Percentiles rank a stretch among this genome's conserved stretches.
Conservation (phyloP, 805 yeast genomes). For the Candida xiaguanensis region DNA sequence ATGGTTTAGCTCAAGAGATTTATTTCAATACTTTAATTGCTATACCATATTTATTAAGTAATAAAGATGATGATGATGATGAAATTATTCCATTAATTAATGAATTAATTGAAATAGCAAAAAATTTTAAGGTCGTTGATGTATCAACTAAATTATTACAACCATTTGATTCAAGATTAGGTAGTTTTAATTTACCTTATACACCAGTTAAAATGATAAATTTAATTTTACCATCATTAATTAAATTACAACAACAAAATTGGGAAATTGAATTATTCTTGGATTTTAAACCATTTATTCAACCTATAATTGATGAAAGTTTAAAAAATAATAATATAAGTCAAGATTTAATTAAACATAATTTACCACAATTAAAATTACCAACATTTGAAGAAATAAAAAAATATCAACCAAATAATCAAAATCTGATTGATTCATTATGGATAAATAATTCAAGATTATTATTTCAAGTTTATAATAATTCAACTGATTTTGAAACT, state of each 20-base stretch:
- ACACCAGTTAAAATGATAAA: slow-evolving; percentile 46
- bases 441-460: slow-evolving; percentile 61
- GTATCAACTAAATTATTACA: slow-evolving; percentile 19
- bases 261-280: slow-evolving; percentile 41
- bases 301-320: slow-evolving; percentile 31
- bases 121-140: slow-evolving; percentile 29
- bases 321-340: slow-evolving; percentile 35
- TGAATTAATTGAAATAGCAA: slow-evolving; percentile 46
- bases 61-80: slow-evolving; percentile 31
- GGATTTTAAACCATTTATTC: slow-evolving; percentile 26
- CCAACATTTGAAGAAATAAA: slow-evolving; percentile 19
- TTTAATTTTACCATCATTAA: slow-evolving; percentile 49
- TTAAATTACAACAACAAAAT: slow-evolving; percentile 28
- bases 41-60: slow-evolving; percentile 60
- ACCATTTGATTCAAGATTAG: slow-evolving; percentile 35
- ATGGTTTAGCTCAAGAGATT: slow-evolving; percentile 64
- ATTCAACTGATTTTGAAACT: slow-evolving; percentile 58
- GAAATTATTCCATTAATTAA: slow-evolving; percentile 26
- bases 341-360: slow-evolving; percentile 35
- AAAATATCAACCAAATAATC: slow-evolving; percentile 22
- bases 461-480: slow-evolving; percentile 57
- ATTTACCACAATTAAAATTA: slow-evolving; percentile 36
- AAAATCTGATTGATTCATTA: slow-evolving; percentile 48
- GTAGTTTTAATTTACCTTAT: slow-evolving; percentile 43
- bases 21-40: slow-evolving; percentile 59